Percentiles rank a stretch among this genome's conserved stretches.
Evolutionary conservation across 305 asterid genomes (phyloP).

Genomic region (Coffea humblotiana): DNA sequence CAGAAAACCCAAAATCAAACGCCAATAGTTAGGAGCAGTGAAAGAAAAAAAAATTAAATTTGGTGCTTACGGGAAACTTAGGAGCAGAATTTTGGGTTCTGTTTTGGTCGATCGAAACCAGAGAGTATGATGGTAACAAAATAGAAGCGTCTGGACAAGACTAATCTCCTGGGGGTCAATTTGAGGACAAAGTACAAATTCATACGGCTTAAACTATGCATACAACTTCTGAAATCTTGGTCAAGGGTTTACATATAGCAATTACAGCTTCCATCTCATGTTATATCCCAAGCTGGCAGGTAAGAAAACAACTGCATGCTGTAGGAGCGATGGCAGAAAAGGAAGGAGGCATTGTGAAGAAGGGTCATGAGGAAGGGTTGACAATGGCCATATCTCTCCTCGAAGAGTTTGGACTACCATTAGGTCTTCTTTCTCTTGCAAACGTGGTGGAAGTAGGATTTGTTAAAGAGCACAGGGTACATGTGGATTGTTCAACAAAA

Average conservation of each 20-base stretch:
- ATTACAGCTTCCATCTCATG: neutral
- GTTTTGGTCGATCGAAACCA: too few relatives aligned
- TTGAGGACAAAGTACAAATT: neutral
- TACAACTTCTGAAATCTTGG: neutral
- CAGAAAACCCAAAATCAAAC: too few relatives aligned
- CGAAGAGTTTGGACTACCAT: conserved; percentile 25
- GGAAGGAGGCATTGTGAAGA: conserved; percentile 34
- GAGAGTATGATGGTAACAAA: neutral
- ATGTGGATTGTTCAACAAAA: conserved; percentile 64
- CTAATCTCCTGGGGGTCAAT: neutral
- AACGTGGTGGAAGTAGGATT: conserved; percentile 35
- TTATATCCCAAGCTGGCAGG: neutral
- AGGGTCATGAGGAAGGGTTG: conserved; percentile 27
- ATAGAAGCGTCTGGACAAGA: neutral
- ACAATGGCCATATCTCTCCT: conserved; percentile 32
- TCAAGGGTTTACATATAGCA: neutral
- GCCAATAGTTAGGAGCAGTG: too few relatives aligned
- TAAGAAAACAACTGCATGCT: neutral
- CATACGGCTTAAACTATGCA: conserved; percentile 9
- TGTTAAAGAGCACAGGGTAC: conserved; percentile 52
- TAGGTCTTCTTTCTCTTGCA: conserved; percentile 26
- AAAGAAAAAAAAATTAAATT: too few relatives aligned
- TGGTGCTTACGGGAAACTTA: too few relatives aligned
- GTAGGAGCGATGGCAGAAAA: conserved; percentile 19
- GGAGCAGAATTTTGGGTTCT: too few relatives aligned